Conservation (phyloP, 1,284 basidiomycete genomes). For the Irpex lacteus region DNA sequence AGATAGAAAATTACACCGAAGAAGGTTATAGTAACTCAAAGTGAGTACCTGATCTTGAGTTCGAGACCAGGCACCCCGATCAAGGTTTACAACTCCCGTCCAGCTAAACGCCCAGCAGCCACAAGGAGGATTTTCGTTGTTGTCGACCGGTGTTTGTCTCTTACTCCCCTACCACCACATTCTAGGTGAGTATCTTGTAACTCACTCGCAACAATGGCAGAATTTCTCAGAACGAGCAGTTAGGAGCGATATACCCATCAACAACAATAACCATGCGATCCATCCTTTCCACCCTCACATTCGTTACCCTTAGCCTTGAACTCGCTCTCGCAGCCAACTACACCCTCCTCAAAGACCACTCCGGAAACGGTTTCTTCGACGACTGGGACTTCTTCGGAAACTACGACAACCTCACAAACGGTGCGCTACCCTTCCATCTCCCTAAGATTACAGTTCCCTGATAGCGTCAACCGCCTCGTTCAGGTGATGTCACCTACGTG, state of each 20-base stretch:
- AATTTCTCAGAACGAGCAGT: background rate
- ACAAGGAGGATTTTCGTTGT: background rate
- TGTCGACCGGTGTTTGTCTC: background rate
- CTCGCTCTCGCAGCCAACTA: constrained; percentile 23
- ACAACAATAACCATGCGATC: constrained; percentile 4
- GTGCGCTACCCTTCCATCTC: constrained; percentile 23
- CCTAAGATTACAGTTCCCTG: background rate
- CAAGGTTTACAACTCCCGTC: background rate
- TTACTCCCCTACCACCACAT: background rate
- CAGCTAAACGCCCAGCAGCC: background rate
- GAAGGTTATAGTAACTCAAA: background rate
- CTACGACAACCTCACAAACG: constrained; percentile 52
- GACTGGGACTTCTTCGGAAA: constrained; percentile 47
- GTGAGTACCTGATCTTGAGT: background rate
- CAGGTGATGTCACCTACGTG: constrained; percentile 50
- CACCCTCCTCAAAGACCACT: constrained; percentile 39
- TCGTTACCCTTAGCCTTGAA: constrained; percentile 6
- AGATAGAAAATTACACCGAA: background rate
- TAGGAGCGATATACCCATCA: background rate
- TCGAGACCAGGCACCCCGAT: background rate
- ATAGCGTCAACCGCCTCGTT: background rate
- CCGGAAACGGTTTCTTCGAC: constrained; percentile 47
- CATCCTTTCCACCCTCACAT: constrained; percentile 6
- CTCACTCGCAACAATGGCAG: background rate
- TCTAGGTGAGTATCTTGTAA: background rate